Conservation (phyloP, 164 flowering plant genomes). For the Buxus sempervirens region DNA sequence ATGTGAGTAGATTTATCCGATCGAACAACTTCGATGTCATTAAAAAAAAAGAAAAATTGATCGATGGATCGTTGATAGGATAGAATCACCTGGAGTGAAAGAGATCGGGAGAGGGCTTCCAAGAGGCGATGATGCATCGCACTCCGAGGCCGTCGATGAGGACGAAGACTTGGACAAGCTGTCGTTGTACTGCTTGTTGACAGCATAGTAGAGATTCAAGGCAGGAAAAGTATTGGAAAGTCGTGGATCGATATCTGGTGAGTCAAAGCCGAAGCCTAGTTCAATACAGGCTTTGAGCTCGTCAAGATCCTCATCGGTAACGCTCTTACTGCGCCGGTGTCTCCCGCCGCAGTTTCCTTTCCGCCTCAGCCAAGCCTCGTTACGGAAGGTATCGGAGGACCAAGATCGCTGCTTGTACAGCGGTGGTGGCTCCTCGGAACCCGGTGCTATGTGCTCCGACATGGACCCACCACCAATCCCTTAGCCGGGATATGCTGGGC, state of each 20-base stretch:
- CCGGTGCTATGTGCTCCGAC: neutral
- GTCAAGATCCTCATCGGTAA: slow-evolving; percentile 77
- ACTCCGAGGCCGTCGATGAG: slow-evolving; percentile 22
- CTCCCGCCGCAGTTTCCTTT: slow-evolving; percentile 21
- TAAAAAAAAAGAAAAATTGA: too few relatives aligned
- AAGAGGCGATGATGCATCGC: slow-evolving; percentile 20
- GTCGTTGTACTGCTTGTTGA: slow-evolving; percentile 49
- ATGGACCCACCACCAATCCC: slow-evolving; percentile 3
- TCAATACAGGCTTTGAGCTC: slow-evolving; percentile 80
- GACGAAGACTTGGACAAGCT: slow-evolving; percentile 32
- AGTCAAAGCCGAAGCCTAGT: slow-evolving; percentile 67
- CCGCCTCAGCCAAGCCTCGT: slow-evolving; percentile 57
- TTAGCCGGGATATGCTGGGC: slow-evolving; percentile 4
- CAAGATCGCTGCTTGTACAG: slow-evolving; percentile 61
- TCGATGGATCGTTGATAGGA: neutral
- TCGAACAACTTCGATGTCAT: too few relatives aligned
- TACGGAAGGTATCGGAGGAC: slow-evolving; percentile 50
- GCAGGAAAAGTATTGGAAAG: slow-evolving; percentile 72
- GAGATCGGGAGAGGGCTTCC: slow-evolving; percentile 43
- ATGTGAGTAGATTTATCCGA: too few relatives aligned
- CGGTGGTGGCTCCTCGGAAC: slow-evolving; percentile 9
- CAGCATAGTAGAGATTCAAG: slow-evolving; percentile 56
- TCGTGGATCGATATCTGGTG: slow-evolving; percentile 43
- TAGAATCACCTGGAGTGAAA: slow-evolving; percentile 37
- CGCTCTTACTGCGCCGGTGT: slow-evolving; percentile 46